Percentiles rank a stretch among this genome's conserved stretches.
These are phyloP conservation scores for Sambucus nigra DNA, from an alignment of 129 eudicot species.

Conservation along the genomic window DNA sequence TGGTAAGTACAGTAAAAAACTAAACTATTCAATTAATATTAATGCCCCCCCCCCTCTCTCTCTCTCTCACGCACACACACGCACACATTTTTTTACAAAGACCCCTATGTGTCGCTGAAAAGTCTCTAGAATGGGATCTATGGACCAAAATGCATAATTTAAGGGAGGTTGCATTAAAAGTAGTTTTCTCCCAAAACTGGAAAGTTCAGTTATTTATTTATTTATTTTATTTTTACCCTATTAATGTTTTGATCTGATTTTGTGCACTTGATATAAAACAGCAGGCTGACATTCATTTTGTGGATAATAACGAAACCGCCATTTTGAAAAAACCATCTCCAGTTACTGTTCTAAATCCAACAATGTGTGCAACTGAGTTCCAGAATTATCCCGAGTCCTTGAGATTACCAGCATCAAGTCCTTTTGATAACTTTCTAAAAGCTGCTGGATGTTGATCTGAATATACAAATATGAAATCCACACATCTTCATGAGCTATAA, in stretches of 20 bases:
- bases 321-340: conserved; percentile 3
- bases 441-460: conserved; percentile 68
- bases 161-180: background rate
- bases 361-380: conserved; percentile 37
- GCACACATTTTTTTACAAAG: too few species aligned
- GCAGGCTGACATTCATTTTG: conserved; percentile 36
- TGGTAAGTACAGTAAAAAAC: too few species aligned
- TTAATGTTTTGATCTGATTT: background rate
- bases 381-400: conserved; percentile 44
- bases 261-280: background rate
- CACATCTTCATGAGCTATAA: too few species aligned
- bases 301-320: conserved; percentile 26
- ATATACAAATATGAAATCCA: background rate
- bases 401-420: conserved; percentile 73
- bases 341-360: conserved; percentile 14
- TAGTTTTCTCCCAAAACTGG: background rate
- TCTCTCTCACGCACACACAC: too few species aligned
- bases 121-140: too few species aligned
- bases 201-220: background rate
- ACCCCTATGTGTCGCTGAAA: too few species aligned
- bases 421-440: conserved; percentile 82
- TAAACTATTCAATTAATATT: too few species aligned
- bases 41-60: too few species aligned
- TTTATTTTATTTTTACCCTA: background rate
- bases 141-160: background rate